Evolutionary conservation across 805 yeast species (phyloP).

Genomic region (Wickerhamomyces tratensis): DNA sequence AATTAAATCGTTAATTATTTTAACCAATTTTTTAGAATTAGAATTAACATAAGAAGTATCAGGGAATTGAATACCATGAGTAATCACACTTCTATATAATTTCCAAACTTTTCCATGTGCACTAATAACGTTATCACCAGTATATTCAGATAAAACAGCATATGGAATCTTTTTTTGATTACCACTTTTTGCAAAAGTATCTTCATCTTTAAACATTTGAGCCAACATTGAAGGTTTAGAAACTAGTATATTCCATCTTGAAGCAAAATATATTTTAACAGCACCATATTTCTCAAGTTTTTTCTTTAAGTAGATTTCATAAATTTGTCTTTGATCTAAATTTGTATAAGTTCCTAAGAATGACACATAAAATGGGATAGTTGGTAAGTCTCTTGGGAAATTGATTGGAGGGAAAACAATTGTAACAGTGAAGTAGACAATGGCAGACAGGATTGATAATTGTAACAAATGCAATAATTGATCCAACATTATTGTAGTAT

Average conservation of each 20-base stretch:
- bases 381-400: constrained; percentile 46
- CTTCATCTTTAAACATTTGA: constrained; percentile 38
- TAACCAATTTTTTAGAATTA: constrained; percentile 28
- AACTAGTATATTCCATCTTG: constrained; percentile 51
- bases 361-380: constrained; percentile 51
- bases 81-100: constrained; percentile 32
- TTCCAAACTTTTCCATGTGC: constrained; percentile 47
- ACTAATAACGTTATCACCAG: constrained; percentile 54
- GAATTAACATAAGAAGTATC: constrained; percentile 24
- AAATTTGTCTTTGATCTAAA: constrained; percentile 41
- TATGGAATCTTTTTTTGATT: constrained; percentile 49
- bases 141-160: constrained; percentile 41
- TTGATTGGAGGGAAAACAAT: constrained; percentile 34
- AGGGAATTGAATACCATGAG: constrained; percentile 42
- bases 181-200: constrained; percentile 46
- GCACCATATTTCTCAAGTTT: constrained; percentile 45
- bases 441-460: background rate
- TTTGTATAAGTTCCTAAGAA: constrained; percentile 33
- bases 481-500: too few relatives aligned
- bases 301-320: constrained; percentile 29
- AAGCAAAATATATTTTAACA: constrained; percentile 49
- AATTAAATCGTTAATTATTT: constrained; percentile 15
- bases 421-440: constrained; percentile 2
- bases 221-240: constrained; percentile 35
- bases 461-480: background rate